Base-by-base conservation (phyloP, 257 asterid genomes). In the Nicotiana paniculata region DNA sequence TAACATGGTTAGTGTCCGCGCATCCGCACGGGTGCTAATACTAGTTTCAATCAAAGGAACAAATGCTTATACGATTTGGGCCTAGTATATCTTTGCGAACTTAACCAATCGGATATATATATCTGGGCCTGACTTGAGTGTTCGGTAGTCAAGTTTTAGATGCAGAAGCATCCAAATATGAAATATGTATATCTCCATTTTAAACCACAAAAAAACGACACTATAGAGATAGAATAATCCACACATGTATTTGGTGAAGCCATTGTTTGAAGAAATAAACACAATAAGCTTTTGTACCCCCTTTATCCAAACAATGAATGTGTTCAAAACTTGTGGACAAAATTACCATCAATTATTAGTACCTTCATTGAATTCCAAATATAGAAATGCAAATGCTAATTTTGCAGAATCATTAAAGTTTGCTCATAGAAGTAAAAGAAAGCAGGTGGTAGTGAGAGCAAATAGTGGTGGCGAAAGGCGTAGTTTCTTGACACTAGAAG, bases 401-500 rank as follows among this genome's bases (percentile, higher is more conserved):
- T 24, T 68, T 46, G 26, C 17, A 21, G 18, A 62, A 67, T 66
- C 65, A 48, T 37, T 76, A 30, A 65, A 16, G 1, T 15, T 53
- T 66, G 55, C 64, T 39, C 24, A 30, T 43, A 32, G 12, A 51
- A 33, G 67, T 26, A 59, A 51, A 75, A 75, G 28, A 75, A 51
- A 75, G 43, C 62, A 64, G 67, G 11, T 18, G 62, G 13, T 53
- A 66, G 62, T 82, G 39, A 83, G 70, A 81, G 88, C 85, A n/a
- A 81, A 87, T 7, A 59, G 55, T 46, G 75, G 55, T 0, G 89
- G 55, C 10, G 83, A 84, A 57, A 76, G 82, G 68, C 88, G 85
- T 28, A 82, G 79, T 53, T 94, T 93, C 87, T 84, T 94, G 82
- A 83, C 92, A 18, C 81, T 90, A 11, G 94, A 94, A 86, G 98